Conservation (phyloP, 2,329 filamentous ascomycete genomes). For the Sclerotinia minor region DNA sequence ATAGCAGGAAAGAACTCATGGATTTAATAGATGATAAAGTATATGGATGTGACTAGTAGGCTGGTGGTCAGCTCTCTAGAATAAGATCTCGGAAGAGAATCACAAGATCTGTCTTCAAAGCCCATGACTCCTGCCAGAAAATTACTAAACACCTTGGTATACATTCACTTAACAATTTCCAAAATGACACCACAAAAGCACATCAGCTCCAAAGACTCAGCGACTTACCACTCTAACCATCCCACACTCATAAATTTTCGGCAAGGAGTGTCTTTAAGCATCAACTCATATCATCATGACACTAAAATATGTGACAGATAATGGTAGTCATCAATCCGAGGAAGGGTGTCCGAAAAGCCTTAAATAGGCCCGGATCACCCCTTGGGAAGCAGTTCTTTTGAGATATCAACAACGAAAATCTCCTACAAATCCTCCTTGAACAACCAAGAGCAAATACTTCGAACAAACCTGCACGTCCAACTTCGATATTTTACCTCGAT, state of each 20-base stretch:
- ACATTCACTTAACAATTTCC: no score
- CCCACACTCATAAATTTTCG: background rate
- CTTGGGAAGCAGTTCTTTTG: background rate
- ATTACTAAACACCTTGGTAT: fast-evolving
- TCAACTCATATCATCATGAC: background rate
- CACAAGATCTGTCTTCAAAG: background rate
- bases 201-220: background rate
- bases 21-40: background rate
- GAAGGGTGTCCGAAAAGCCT: background rate
- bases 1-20: background rate
- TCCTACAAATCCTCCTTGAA: no score
- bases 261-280: background rate
- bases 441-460: no score
- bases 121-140: background rate
- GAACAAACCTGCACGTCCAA: background rate
- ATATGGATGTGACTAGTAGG: background rate
- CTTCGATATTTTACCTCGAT: background rate
- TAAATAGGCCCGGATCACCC: background rate
- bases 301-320: background rate
- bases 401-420: background rate
- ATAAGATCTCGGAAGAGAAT: background rate
- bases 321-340: background rate
- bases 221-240: background rate
- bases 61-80: background rate
- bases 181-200: background rate